These are phyloP conservation scores for Euphorbia tirucalli DNA, from an alignment of 345 rosid species.

Conservation along the genomic window DNA sequence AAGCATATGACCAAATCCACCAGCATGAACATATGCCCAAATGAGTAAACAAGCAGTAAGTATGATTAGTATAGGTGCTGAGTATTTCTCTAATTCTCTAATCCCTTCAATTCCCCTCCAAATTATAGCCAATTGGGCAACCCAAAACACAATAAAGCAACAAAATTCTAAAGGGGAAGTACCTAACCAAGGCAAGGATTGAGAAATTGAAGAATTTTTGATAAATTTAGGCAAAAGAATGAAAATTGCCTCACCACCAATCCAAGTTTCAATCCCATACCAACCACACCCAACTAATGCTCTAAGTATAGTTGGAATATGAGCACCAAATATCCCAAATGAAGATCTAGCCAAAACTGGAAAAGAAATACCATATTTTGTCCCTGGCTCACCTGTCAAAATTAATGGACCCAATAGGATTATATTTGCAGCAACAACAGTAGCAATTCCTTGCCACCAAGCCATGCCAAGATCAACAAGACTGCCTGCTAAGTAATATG, in stretches of 20 bases:
- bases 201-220: constrained; percentile 46
- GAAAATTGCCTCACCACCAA: constrained; percentile 92
- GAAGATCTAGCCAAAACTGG: constrained; percentile 86
- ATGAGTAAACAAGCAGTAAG: constrained; percentile 64
- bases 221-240: constrained; percentile 61
- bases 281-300: constrained; percentile 95
- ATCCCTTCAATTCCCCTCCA: constrained; percentile 89
- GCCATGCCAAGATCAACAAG: constrained; percentile 95
- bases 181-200: constrained; percentile 65
- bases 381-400: constrained; percentile 89
- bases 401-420: constrained; percentile 63
- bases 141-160: constrained; percentile 79
- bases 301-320: constrained; percentile 76
- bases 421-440: constrained; percentile 74
- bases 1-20: constrained; percentile 77
- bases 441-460: constrained; percentile 98
- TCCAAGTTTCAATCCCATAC: constrained; percentile 98
- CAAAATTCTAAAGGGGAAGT: constrained; percentile 82
- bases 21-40: constrained; percentile 81
- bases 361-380: constrained; percentile 73
- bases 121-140: constrained; percentile 62
- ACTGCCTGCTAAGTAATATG: constrained; percentile 87
- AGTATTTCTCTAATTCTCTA: constrained; percentile 68
- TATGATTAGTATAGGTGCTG: constrained; percentile 68
- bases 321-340: constrained; percentile 83